Evolutionary conservation across 768 basidiomycete species (phyloP).

Genomic region (Tephrocybe rancida): DNA sequence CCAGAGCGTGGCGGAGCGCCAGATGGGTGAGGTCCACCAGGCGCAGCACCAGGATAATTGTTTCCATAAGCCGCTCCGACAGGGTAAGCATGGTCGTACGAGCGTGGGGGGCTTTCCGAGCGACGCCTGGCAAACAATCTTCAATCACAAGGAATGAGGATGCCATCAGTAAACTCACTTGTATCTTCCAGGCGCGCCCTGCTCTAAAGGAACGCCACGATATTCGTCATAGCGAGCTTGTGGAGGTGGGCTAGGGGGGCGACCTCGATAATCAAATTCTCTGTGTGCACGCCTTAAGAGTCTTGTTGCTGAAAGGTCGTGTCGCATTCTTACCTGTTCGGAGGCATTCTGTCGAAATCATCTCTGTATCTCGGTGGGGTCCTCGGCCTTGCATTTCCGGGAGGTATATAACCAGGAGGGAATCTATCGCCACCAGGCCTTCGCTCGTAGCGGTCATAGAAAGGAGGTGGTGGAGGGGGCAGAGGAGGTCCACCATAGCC

Average conservation of each 20-base stretch:
- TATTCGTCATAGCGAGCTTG: constrained; percentile 56
- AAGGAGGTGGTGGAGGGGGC: constrained; percentile 45
- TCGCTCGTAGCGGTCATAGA: constrained; percentile 66
- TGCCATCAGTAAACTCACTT: constrained; percentile 31
- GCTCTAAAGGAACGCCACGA: constrained; percentile 47
- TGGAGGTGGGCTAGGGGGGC: constrained; percentile 54
- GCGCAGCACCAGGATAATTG: constrained; percentile 48
- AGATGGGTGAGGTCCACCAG: constrained; percentile 36
- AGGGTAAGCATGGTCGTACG: constrained; percentile 55
- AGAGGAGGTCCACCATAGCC: constrained; percentile 54
- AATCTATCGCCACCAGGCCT: constrained; percentile 56
- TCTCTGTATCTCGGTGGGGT: constrained; percentile 63
- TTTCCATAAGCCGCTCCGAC: constrained; percentile 42
- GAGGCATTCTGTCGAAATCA: constrained; percentile 61
- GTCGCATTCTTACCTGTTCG: constrained; percentile 48
- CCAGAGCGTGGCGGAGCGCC: constrained; percentile 26
- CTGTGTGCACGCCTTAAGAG: constrained; percentile 28
- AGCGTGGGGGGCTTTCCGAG: constrained; percentile 67
- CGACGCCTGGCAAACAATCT: constrained; percentile 51
- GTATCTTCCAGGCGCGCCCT: constrained; percentile 47
- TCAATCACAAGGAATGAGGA: constrained; percentile 1
- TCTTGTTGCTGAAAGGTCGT: background rate
- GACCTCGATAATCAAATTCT: constrained; percentile 61
- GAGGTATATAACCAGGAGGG: constrained; percentile 43
- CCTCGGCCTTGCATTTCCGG: constrained; percentile 57